Conservation (phyloP, 192 early-diverging fungal genomes). For the Backusella sp. region DNA sequence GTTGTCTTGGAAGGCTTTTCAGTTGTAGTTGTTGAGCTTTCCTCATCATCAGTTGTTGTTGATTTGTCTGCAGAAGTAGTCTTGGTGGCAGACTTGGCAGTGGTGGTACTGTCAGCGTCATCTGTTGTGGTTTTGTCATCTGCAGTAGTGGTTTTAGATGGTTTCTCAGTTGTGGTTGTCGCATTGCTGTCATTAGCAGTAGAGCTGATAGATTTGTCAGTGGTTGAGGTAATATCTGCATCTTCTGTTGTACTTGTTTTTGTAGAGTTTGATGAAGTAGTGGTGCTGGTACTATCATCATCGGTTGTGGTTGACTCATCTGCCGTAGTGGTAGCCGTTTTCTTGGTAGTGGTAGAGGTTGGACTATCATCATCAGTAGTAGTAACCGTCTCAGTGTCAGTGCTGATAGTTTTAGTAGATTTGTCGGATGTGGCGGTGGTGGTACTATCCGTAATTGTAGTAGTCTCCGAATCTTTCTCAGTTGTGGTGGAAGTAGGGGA, state of each 20-base stretch:
- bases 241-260: not conserved
- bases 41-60: not conserved
- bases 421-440: not conserved
- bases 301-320: not conserved
- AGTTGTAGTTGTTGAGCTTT: not conserved
- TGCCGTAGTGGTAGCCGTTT: not conserved
- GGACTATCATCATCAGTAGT: not conserved
- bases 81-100: not conserved
- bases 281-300: not conserved
- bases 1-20: not conserved
- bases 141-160: not conserved
- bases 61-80: not conserved
- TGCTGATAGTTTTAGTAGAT: not conserved
- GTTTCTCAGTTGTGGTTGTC: not conserved
- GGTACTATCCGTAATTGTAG: not conserved
- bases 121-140: not conserved
- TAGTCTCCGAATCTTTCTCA: not conserved
- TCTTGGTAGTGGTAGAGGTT: not conserved
- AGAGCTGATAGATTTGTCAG: too few relatives aligned
- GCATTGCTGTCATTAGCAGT: not conserved
- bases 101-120: not conserved
- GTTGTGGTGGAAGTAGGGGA: not conserved
- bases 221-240: not conserved
- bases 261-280: not conserved
- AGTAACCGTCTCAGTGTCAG: not conserved